Base-by-base conservation (phyloP, 2,329 filamentous ascomycete genomes). In the Fragosphaeria purpurea region DNA sequence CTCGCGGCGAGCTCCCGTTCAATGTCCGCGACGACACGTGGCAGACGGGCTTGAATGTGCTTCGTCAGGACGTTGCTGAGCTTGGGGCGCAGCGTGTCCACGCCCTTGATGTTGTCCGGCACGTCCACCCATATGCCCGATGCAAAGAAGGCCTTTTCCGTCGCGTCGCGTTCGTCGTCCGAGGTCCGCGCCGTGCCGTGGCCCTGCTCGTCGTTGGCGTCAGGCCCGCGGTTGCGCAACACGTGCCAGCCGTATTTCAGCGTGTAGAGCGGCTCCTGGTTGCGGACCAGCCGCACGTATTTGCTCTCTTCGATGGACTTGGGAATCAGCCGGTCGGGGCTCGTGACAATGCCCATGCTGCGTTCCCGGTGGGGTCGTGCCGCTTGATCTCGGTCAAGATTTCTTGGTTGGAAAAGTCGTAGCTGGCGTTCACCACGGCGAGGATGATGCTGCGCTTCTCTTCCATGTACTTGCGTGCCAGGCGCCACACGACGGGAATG, bases 391-490 rank as follows among this genome's bases (percentile, higher is more conserved):
- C 57, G 4, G 74, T 67, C 0, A 79, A 60, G 7, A 86, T 73
- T 11, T 70, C 66, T 55, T 86, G 82, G 41, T 79, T 74, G 4
- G 75, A 74, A 53, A 73, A 71, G 49, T 84, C 76, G 32, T 71
- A 70, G 49, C 74, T 76, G 0, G 76, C 77, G 0, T 73, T 76
- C 0, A 82, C 65, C 0, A 81, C 72, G 4, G 77, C 74, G 1
- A 84, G 66, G 3, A 82, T 79, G 50, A 85, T 79, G 56, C 71
- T 82, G 12, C 77, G 65, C 2, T 66, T 61, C 22, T 76, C 69
- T n/a, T 62, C 59, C 68, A 85, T 80, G 59, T 85, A 86, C 0
- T 62, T 61, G 5, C 71, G 59, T 3, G 79, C 71, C 6, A 82
- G 64, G 0, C 70, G 62, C n/a, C 64, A 54, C 13, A 81, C 72